Conservation (phyloP, 2,329 filamentous ascomycete species). For the Alternaria sp. region DNA sequence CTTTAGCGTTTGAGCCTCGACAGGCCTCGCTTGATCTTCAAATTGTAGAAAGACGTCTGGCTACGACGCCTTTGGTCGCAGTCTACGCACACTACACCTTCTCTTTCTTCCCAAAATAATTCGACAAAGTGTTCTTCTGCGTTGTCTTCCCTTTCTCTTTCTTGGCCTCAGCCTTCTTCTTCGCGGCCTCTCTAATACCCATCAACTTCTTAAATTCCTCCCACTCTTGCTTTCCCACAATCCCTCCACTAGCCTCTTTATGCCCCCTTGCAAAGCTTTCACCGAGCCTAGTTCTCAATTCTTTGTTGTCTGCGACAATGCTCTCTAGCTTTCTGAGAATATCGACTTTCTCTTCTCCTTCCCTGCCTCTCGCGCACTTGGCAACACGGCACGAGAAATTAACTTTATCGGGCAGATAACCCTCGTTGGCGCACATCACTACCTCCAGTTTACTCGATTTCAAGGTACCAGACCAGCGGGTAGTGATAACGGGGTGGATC, state of each 20-base stretch:
- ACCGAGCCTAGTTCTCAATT: slow-evolving; percentile 62
- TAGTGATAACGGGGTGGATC: slow-evolving; percentile 72
- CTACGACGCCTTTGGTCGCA: not conserved
- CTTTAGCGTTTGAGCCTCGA: too few species aligned
- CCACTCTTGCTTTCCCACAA: slow-evolving; percentile 68
- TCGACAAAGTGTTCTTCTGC: slow-evolving; percentile 47
- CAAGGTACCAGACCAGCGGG: slow-evolving; percentile 70
- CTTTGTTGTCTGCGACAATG: slow-evolving; percentile 56
- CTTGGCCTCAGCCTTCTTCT: slow-evolving; percentile 48
- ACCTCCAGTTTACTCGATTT: slow-evolving; percentile 68
- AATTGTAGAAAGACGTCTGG: not conserved
- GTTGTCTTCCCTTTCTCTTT: slow-evolving; percentile 34
- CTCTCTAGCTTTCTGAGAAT: slow-evolving; percentile 67
- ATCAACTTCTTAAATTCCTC: slow-evolving; percentile 69
- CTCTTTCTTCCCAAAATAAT: slow-evolving; percentile 42
- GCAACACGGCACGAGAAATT: slow-evolving; percentile 73
- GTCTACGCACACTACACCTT: slow-evolving; percentile 4
- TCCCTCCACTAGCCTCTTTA: slow-evolving; percentile 72
- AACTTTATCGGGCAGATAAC: slow-evolving; percentile 69
- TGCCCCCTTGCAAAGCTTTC: slow-evolving; percentile 72
- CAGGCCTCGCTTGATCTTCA: too few species aligned
- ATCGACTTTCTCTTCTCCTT: slow-evolving; percentile 63
- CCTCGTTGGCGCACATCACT: slow-evolving; percentile 72
- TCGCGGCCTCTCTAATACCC: slow-evolving; percentile 65
- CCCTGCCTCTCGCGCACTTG: slow-evolving; percentile 61